Conservation (phyloP, 768 basidiomycete genomes). For the Phallus indusiatus region DNA sequence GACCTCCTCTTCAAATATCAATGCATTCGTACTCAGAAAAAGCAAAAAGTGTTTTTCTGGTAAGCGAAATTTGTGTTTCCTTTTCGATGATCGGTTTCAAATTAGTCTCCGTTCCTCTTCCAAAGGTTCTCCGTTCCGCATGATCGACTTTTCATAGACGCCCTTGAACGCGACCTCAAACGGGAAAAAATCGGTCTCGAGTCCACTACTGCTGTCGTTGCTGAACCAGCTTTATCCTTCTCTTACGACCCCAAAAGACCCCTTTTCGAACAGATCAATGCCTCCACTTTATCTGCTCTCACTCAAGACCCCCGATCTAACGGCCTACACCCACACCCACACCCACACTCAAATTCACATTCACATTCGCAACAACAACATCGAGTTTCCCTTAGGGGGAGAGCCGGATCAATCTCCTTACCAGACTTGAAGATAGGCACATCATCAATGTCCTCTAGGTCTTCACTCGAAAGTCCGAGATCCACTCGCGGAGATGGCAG, state of each 20-base stretch:
- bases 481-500: background rate
- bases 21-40: slow-evolving; percentile 96
- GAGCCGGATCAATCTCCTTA: background rate
- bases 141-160: slow-evolving; percentile 93
- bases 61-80: slow-evolving; percentile 29
- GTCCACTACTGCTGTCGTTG: slow-evolving; percentile 63
- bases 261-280: slow-evolving; percentile 76
- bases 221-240: slow-evolving; percentile 85
- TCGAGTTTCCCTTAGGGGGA: background rate
- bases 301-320: background rate
- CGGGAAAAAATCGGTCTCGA: slow-evolving; percentile 87
- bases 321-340: background rate
- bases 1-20: slow-evolving; percentile 94
- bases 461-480: slow-evolving; percentile 15
- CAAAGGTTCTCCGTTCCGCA: slow-evolving; percentile 99
- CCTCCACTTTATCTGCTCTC: background rate
- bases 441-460: slow-evolving; percentile 4
- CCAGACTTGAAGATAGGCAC: background rate
- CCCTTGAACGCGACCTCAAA: slow-evolving; percentile 91
- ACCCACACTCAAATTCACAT: background rate
- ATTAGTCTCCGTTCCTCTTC: slow-evolving; percentile 6
- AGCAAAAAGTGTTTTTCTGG: slow-evolving; percentile 99
- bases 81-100: background rate
- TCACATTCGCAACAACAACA: no score
- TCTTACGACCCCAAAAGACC: slow-evolving; percentile 78